Conservation (phyloP, 208 protist genomes). For the Ichthyophonus hoferi region DNA sequence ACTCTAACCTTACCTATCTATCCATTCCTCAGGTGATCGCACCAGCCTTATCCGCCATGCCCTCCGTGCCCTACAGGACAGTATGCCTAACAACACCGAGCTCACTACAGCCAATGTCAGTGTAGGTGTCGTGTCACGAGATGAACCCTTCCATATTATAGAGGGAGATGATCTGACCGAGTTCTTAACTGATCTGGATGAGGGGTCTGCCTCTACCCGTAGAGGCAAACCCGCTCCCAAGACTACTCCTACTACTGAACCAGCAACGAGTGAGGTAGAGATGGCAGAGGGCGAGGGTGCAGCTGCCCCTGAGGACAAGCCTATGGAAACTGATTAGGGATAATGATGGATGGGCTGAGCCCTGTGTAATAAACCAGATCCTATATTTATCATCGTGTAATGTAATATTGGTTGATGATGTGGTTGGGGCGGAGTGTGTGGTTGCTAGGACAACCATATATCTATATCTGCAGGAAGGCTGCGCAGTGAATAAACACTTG, state of each 20-base stretch:
- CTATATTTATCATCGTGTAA: too few relatives aligned
- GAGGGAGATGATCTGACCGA: conserved; percentile 29
- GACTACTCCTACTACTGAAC: background rate
- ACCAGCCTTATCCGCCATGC: conserved; percentile 28
- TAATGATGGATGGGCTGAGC: too few relatives aligned
- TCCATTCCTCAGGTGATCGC: background rate
- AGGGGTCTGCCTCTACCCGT: background rate
- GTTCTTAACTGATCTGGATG: conserved; percentile 29
- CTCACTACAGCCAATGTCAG: conserved; percentile 24
- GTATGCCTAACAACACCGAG: conserved; percentile 29
- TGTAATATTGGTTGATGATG: too few relatives aligned
- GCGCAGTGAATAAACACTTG: too few relatives aligned
- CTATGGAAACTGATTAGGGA: too few relatives aligned
- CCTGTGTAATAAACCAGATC: too few relatives aligned
- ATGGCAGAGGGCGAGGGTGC: background rate
- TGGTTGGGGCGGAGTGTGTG: too few relatives aligned
- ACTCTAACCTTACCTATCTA: background rate
- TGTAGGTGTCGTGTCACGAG: conserved; percentile 24
- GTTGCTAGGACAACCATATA: too few relatives aligned
- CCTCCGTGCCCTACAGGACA: conserved; percentile 32
- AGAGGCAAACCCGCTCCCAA: background rate
- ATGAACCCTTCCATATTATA: conserved; percentile 27
- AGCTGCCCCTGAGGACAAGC: background rate
- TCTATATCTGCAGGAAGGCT: too few relatives aligned
- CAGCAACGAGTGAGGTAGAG: background rate